Evolutionary conservation across 1,284 basidiomycete genomes (phyloP).

Genomic region (Clitocybe nebularis): DNA sequence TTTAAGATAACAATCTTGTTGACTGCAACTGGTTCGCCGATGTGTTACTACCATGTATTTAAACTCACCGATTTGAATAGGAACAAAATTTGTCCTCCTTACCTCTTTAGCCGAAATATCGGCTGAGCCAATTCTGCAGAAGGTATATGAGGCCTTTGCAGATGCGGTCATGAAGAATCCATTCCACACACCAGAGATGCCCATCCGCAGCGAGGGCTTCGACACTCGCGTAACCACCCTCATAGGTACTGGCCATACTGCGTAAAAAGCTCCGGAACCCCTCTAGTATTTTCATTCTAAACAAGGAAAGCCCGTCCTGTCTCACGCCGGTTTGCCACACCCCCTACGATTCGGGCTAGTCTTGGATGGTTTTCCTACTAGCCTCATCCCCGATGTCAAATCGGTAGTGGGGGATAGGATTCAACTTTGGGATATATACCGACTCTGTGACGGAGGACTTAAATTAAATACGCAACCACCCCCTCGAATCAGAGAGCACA

Average conservation of each 20-base stretch:
- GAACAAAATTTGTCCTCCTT: conserved; percentile 95
- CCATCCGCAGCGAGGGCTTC: conserved; percentile 89
- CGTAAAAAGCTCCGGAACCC: conserved; percentile 8
- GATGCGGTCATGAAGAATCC: conserved; percentile 99
- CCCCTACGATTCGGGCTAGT: no score
- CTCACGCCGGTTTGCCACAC: no score
- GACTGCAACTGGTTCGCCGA: conserved; percentile 82
- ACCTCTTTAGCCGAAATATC: conserved; percentile 75
- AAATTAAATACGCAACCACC: no score
- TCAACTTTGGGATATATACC: no score
- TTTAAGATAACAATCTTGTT: conserved; percentile 89
- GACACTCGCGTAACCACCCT: conserved; percentile 68
- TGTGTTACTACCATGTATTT: conserved; percentile 1
- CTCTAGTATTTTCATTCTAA: neutral
- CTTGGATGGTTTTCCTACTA: no score
- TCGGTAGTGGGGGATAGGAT: no score
- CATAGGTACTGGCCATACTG: conserved; percentile 45
- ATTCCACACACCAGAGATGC: conserved; percentile 99
- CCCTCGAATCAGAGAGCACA: no score
- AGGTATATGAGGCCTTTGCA: conserved; percentile 87
- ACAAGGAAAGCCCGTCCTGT: no score
- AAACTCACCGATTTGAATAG: conserved; percentile 37
- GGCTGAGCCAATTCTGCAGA: conserved; percentile 72
- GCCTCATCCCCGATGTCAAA: no score
- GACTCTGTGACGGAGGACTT: no score